phyloP scores from a whole-genome alignment of 2,329 filamentous ascomycete genomes.

The Neonectria sp. region DNA sequence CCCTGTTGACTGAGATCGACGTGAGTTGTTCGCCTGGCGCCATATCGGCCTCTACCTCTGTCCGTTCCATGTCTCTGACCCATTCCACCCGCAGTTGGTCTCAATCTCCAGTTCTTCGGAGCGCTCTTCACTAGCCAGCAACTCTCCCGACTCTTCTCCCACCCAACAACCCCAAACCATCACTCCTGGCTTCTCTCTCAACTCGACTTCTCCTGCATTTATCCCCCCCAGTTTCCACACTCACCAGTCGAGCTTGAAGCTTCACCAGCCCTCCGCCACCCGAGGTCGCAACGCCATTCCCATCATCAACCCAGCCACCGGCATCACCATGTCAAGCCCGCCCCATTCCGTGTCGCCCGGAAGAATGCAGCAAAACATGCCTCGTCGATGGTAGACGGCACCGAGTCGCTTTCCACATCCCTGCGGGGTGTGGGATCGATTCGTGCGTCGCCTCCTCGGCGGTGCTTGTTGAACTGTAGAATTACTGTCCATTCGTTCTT shows the following conservation, averaged over 20 bases:
- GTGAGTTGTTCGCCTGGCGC: constrained; percentile 69
- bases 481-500: constrained; percentile 57
- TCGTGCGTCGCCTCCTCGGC: constrained; percentile 54
- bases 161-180: constrained; percentile 89
- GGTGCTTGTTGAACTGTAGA: constrained; percentile 55
- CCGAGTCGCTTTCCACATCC: constrained; percentile 51
- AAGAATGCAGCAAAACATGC: constrained; percentile 71
- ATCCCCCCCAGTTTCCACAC: constrained; percentile 76
- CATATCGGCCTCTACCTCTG: constrained; percentile 30
- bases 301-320: constrained; percentile 96
- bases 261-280: constrained; percentile 92
- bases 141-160: constrained; percentile 92
- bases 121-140: constrained; percentile 94
- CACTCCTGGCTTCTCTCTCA: constrained; percentile 82
- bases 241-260: constrained; percentile 79
- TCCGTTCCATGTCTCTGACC: constrained; percentile 46
- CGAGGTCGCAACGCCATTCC: constrained; percentile 95
- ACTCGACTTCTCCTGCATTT: constrained; percentile 76
- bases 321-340: constrained; percentile 89
- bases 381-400: constrained; percentile 67
- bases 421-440: constrained; percentile 50
- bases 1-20: constrained; percentile 92
- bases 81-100: constrained; percentile 75
- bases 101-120: constrained; percentile 96
- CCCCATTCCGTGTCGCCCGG: constrained; percentile 79